Evolutionary conservation across 768 basidiomycete genomes (phyloP), one percentile per base, ranked within the genome.

Genomic region (Lactarius quietus): DNA sequence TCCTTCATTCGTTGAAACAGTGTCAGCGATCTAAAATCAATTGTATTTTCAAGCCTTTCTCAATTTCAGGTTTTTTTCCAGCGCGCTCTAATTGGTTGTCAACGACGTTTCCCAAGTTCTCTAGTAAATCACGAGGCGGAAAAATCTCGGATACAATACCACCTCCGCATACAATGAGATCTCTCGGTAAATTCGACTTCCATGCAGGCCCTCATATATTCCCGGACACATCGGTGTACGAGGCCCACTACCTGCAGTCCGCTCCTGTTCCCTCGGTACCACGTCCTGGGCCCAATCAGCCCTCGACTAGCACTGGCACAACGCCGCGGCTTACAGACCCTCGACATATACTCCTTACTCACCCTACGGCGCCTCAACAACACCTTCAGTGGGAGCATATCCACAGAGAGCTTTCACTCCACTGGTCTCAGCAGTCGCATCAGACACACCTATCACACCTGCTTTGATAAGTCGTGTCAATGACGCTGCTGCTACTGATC

Each of bases 171-270:
- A 86, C 83, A 1, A 82, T 86, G 61, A 84, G 84, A 68, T 79
- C 79, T 36, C 80, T 87, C 39, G 90, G 89, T 53, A 84, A 79
- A 71, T 92, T 86, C 73, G 84, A 87, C 61, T 74, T 94, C 41
- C 80, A 84, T 69, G 84, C 93, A 36, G 92, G 91, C 6, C 92
- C 92, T 17, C 90, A 91, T 73, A 76, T 79, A 31, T 93, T 93
- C 70, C 72, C 78, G 38, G 84, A 86, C 28, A 91, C 90, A 0
- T 78, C 82, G 0, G 78, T 93, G 65, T 91, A 85, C 68, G 89
- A 93, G 75, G 87, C 89, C 10, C 82, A 86, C 71, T 92, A 92
- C 74, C 79, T 85, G 23, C 75, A 81, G 4, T 66, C 70, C 41
- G 33, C 70, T 18, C 70, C 71, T 51, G 60, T 45, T 20, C 59